A percentile compares a stretch with the other conserved stretches of the same genome.
Conservation (phyloP, 2,329 filamentous ascomycete species). For the Myriangium duriaei region DNA sequence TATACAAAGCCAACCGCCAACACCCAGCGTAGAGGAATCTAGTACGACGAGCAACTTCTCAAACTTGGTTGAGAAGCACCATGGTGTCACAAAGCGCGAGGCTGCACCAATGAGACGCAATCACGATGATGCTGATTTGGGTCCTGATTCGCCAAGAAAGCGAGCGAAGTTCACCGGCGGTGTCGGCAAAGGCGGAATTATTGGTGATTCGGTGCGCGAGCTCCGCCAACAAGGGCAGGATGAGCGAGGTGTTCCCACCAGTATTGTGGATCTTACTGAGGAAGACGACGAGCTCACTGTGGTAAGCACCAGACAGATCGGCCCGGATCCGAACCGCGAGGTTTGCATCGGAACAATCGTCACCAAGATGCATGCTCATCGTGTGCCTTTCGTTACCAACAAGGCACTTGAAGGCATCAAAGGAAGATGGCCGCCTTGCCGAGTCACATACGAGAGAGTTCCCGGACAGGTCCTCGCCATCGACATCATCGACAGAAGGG, state of each 20-base stretch:
- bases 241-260: conserved; percentile 17
- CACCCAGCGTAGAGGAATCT: conserved; percentile 4
- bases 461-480: conserved; percentile 45
- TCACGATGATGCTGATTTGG: conserved; percentile 27
- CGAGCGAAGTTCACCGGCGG: conserved; percentile 34
- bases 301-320: conserved; percentile 9
- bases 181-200: conserved; percentile 40
- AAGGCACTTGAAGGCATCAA: conserved; percentile 9
- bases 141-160: conserved; percentile 27
- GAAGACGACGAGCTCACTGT: conserved; percentile 17
- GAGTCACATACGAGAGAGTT: conserved; percentile 48
- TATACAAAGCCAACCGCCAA: neutral
- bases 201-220: conserved; percentile 56
- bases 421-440: conserved; percentile 56
- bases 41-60: conserved; percentile 27
- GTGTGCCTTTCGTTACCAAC: conserved; percentile 11
- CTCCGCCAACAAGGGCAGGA: conserved; percentile 36
- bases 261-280: conserved; percentile 37
- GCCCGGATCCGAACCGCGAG: conserved; percentile 9
- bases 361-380: conserved; percentile 12
- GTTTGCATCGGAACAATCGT: conserved; percentile 12
- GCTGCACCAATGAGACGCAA: conserved; percentile 54
- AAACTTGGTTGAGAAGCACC: conserved; percentile 60
- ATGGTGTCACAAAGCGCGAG: conserved; percentile 58
- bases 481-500: conserved; percentile 59